Evolutionary conservation across 202 grass and related monocot species (phyloP), one percentile per base, ranked within the genome.

Genomic region (Elaeis oleifera): DNA sequence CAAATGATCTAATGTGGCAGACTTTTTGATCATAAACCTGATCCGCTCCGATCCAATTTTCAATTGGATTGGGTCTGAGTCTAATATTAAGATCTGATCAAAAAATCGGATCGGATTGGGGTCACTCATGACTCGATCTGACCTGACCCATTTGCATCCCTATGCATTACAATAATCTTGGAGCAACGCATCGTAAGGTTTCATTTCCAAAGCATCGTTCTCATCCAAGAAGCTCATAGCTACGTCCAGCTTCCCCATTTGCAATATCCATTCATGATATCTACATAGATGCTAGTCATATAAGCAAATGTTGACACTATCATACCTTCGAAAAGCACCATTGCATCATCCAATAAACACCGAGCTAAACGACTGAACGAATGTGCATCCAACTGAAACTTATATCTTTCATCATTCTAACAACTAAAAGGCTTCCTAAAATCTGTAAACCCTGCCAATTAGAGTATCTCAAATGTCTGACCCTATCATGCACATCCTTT

Each of bases 121-220:
- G n/a, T n/a, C n/a, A n/a, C n/a, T n/a, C n/a, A n/a, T n/a, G n/a
- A n/a, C n/a, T n/a, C n/a, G n/a, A n/a, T n/a, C n/a, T n/a, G n/a
- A n/a, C n/a, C n/a, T n/a, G n/a, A n/a, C n/a, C n/a, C n/a, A n/a
- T n/a, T n/a, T n/a, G n/a, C n/a, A n/a, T n/a, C n/a, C n/a, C n/a
- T n/a, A n/a, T n/a, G n/a, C 60, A 53, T 50, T 23, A 61, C 80
- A 83, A n/a, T 80, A 74, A 22, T 18, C 61, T 76, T 56, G 49
- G 39, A 88, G 61, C 65, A 83, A 71, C 50, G 49, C 65, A 74
- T 88, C 83, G 64, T 71, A 80, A 55, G 85, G 80, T 24, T 83
- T 76, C 23, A 54, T 53, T 64, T 80, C 79, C 60, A 61, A 26
- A 50, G 74, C 26, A 55, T 61, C 19, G 49, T 80, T 69, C 71